A percentile compares a stretch with the other conserved stretches of the same genome.
Evolutionary conservation across 495 filamentous ascomycete genomes (phyloP).

Genomic region (Podospora bellae-mahoneyi): DNA sequence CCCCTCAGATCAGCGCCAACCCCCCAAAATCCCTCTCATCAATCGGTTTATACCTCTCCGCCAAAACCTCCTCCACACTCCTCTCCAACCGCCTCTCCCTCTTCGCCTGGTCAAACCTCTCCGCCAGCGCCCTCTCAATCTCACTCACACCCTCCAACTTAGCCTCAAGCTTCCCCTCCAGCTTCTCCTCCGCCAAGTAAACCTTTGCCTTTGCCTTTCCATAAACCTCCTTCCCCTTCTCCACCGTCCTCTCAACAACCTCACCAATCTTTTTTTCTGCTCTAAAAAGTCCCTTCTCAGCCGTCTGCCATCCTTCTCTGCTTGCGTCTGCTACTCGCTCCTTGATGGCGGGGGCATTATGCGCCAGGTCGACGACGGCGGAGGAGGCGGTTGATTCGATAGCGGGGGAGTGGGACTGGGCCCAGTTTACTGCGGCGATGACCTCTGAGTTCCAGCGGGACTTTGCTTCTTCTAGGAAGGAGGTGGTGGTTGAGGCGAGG

Average conservation of each 20-base stretch:
- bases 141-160: constrained; percentile 34
- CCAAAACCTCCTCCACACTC: constrained; percentile 44
- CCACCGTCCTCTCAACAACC: constrained; percentile 27
- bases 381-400: constrained; percentile 55
- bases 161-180: constrained; percentile 27
- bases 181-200: constrained; percentile 28
- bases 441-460: constrained; percentile 79
- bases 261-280: constrained; percentile 25
- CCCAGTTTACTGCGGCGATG: constrained; percentile 62
- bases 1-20: background rate
- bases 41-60: constrained; percentile 47
- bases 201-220: constrained; percentile 29
- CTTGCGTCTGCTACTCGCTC: constrained; percentile 23
- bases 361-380: constrained; percentile 29
- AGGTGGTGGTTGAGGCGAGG: constrained; percentile 38
- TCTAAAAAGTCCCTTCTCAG: constrained; percentile 4
- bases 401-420: constrained; percentile 57
- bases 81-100: constrained; percentile 31
- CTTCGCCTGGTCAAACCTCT: constrained; percentile 43
- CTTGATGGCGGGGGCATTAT: constrained; percentile 13
- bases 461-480: constrained; percentile 64
- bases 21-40: constrained; percentile 34
- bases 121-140: constrained; percentile 44
- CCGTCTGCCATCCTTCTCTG: constrained; percentile 17
- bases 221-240: constrained; percentile 27